Base-by-base conservation (phyloP, 179 eudicot genomes). In the Silene noctiflora region DNA sequence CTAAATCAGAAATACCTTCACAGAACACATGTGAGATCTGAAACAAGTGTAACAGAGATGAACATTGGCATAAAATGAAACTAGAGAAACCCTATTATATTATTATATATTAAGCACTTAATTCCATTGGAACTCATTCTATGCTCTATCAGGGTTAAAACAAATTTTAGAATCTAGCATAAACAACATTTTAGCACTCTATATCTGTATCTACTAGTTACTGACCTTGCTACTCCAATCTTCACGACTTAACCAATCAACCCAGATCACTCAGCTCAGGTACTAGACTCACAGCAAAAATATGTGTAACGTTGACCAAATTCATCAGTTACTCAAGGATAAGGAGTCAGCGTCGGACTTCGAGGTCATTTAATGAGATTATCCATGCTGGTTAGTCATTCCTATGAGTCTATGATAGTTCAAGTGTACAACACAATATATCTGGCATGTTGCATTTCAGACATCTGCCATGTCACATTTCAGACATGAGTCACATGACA, bases 1-100 rank as follows among this genome's bases (percentile, higher is more conserved):
- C 64, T 58, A 71, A 75, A 22, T 25, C 11, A 64, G 70, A 75
- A 75, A 60, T 25, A 64, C 64, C 81, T 46, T 67, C 64, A 61
- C 25, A 53, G 25, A 69, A 42, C 31, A 56, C 13, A 60, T 60
- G 74, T 64, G 59, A 63, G 71, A 69, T 63, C 76, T 75, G 76
- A 62, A 78, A 39, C 73, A 68, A 61, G 46, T 6, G 60, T 17
- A 20, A 42, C 64, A 7, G 24, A 33, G 51, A 44, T 12, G 17
- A 71, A 20, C 29, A 22, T 44, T 63, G 53, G 61, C 19, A 31
- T 69, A 20, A 14, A 75, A 22, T 3, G 16, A 11, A 68, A 74
- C 31, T 31, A 35, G 22, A 12, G 29, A 44, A 51, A 69, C 11
- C 67, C 24, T 17, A n/a, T 56, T 6, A 13, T 69, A 27, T 27